Evolutionary conservation across 306 rosid species (phyloP).

Genomic region (Chamaecrista fasciculata): DNA sequence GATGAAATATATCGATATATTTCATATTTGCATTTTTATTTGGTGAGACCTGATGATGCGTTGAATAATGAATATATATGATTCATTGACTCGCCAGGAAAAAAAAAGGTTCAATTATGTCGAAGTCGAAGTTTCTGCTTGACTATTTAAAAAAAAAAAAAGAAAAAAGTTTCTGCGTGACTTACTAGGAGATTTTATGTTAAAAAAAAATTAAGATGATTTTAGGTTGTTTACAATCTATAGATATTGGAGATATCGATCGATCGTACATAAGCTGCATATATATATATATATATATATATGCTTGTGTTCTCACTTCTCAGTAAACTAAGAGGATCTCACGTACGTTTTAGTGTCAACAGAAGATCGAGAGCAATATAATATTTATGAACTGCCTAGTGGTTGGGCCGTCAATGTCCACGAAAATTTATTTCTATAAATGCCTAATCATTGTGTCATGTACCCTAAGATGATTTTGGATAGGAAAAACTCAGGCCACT

Average conservation of each 20-base stretch:
- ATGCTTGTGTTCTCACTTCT: background rate
- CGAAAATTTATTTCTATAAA: constrained; percentile 21
- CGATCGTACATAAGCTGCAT: background rate
- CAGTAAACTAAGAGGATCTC: background rate
- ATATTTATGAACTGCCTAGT: background rate
- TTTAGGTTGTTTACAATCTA: background rate
- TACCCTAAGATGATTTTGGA: background rate
- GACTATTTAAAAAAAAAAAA: too few species aligned
- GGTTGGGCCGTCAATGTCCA: constrained; percentile 21
- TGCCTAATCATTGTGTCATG: constrained; percentile 13
- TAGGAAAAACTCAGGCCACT: background rate
- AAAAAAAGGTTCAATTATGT: too few species aligned
- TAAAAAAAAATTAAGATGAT: background rate
- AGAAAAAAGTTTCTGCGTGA: constrained; percentile 6
- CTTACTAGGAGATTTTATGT: background rate
- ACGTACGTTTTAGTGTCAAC: background rate
- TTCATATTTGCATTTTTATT: too few species aligned
- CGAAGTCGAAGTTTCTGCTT: too few species aligned
- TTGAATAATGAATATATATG: background rate
- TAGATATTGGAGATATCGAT: background rate
- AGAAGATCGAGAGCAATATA: background rate
- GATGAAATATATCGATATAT: background rate
- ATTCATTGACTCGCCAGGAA: too few species aligned
- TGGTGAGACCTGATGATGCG: background rate
- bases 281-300: background rate